Base-by-base conservation (phyloP, 2,329 filamentous ascomycete species). In the Cytospora piceae region DNA sequence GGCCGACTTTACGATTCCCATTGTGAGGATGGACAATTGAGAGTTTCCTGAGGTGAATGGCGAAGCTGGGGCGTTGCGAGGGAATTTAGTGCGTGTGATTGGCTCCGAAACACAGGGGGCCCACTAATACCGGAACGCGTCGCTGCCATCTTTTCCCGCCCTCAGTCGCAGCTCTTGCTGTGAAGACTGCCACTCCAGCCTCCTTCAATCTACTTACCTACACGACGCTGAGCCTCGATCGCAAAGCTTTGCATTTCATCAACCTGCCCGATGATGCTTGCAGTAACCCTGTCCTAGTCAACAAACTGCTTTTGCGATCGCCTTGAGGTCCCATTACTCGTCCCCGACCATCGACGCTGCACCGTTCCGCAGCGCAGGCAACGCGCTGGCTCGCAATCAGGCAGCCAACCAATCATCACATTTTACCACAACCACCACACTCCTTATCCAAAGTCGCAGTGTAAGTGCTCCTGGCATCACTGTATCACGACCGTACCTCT, bases 321-420 rank as follows among this genome's bases (percentile, higher is more conserved):
- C 24, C 42, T 9, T 15, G 39, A 56, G 15, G 22, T 34, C 31
- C 61, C 27, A 22, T 22, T 37, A 63, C 61, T 57, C 39, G 31
- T 46, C 53, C 61, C 42, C 31, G 42, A 63, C 31, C 42, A 39
- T 31, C 32, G 39, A 32, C 31, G 37, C 29, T 63, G 60, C 31
- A 51, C 52, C 34, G 61, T 54, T 49, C 27, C 53, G 34, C 53
- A 57, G 27, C 60, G n/a, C 60, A 56, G 53, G 49, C 22, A 27
- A 63, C 61, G 61, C 61, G 61, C 61, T 29, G 31, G 39, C 53
- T 22, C 49, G 29, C 53, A 57, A 52, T 32, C 42, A 55, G 58
- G 63, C 52, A 67, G 54, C 58, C 59, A 73, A 49, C 72, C 71
- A 73, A 29, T 70, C 68, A 64, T 65, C 69, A n/a, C 32, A 27